Percentiles rank a stretch among this genome's conserved stretches.
Conservation (phyloP, 1,284 basidiomycete genomes). For the Marasmius sp. region DNA sequence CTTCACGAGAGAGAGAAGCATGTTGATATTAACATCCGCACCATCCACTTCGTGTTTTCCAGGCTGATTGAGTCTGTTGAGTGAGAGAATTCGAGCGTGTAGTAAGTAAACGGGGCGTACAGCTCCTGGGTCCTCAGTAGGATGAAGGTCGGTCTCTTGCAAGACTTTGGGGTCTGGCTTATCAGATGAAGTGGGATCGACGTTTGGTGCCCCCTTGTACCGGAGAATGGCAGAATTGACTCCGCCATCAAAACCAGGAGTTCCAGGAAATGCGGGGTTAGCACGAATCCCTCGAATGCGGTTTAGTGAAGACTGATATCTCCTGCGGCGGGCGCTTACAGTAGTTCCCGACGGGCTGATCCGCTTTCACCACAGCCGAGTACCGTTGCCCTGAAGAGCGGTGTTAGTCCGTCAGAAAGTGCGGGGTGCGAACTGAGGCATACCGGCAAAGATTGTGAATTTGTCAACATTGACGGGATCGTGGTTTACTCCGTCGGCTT, state of each 20-base stretch:
- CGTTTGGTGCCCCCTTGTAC: background rate
- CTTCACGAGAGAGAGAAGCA: no score
- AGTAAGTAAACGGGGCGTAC: no score
- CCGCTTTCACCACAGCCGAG: conserved; percentile 25
- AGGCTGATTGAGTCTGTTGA: no score
- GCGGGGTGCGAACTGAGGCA: no score
- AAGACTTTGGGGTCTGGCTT: no score
- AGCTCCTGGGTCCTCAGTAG: no score
- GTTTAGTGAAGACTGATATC: no score
- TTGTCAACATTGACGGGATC: conserved; percentile 27
- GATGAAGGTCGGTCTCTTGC: no score
- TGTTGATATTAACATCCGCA: no score
- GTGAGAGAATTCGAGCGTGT: no score
- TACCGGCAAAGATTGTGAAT: conserved; percentile 16
- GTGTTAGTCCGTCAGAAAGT: no score
- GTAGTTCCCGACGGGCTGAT: conserved; percentile 24
- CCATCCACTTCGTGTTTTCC: no score
- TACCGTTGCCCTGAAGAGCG: conserved; percentile 24
- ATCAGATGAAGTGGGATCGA: background rate
- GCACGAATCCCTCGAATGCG: conserved; percentile 20
- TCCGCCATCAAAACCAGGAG: background rate
- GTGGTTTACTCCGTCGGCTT: conserved; percentile 29
- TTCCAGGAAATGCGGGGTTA: background rate
- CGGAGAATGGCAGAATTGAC: background rate
- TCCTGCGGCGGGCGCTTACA: conserved; percentile 2